These are phyloP conservation scores for Pichia phayaonensis DNA, from an alignment of 805 yeast genomes.

Conservation along the genomic window DNA sequence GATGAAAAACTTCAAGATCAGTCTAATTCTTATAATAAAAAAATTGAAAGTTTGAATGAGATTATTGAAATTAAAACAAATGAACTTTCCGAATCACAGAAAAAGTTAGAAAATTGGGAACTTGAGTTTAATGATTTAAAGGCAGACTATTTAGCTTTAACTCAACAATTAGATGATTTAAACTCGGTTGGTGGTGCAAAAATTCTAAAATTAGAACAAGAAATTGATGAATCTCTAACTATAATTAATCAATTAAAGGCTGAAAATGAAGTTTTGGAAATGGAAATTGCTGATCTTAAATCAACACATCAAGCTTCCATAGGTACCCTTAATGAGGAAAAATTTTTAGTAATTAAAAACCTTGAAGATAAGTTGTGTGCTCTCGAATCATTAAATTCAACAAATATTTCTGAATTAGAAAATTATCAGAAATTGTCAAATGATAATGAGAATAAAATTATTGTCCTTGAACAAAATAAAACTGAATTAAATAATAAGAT, in stretches of 20 bases:
- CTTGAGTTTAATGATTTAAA: conserved; percentile 3
- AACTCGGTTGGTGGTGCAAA: neutral
- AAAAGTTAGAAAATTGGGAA: neutral
- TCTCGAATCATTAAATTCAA: neutral
- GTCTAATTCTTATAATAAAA: conserved; percentile 28
- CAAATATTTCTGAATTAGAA: neutral
- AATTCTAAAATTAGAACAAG: neutral
- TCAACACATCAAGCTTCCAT: neutral
- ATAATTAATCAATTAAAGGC: conserved; percentile 4
- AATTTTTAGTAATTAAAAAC: neutral
- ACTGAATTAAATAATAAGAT: neutral
- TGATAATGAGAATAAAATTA: neutral
- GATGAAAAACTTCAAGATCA: conserved; percentile 27
- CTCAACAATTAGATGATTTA: neutral
- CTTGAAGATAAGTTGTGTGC: neutral
- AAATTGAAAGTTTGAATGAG: conserved; percentile 12
- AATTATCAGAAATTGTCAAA: neutral
- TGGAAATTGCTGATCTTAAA: conserved; percentile 4
- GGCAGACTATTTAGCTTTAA: neutral
- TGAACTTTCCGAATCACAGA: conserved; percentile 8
- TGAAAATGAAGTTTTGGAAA: conserved; percentile 5
- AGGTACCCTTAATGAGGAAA: neutral
- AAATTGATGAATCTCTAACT: neutral
- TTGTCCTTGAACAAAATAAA: neutral
- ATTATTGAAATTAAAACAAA: neutral